Percentiles rank a stretch among this genome's conserved stretches.
Conservation (phyloP, 2,329 filamentous ascomycete species). For the Acrocalymma vagum region DNA sequence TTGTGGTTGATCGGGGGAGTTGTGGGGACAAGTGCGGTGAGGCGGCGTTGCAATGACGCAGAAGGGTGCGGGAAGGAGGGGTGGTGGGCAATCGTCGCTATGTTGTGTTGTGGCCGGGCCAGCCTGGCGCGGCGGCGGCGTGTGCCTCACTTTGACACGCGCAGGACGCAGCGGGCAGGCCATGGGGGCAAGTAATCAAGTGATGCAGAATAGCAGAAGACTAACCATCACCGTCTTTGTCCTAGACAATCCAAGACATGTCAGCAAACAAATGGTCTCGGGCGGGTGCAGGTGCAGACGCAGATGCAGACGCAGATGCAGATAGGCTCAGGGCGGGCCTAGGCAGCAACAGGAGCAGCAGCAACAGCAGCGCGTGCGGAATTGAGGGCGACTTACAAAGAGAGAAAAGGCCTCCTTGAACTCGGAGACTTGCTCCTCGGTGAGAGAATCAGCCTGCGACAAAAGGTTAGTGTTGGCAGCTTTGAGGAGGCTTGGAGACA, state of each 20-base stretch:
- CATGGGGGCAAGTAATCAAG: no score
- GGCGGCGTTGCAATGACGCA: slow-evolving; percentile 7
- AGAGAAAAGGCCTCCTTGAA: slow-evolving; percentile 99
- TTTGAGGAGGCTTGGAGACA: slow-evolving; percentile 22
- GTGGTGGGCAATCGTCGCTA: neutral
- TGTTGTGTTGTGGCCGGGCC: neutral
- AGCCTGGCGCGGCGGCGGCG: slow-evolving; percentile 1
- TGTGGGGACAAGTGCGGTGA: slow-evolving; percentile 12
- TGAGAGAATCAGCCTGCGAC: slow-evolving; percentile 90
- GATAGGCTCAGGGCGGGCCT: slow-evolving; percentile 16
- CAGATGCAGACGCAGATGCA: no score
- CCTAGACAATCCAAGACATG: slow-evolving; percentile 47
- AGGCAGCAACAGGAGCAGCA: slow-evolving; percentile 32
- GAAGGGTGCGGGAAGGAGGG: slow-evolving; percentile 1
- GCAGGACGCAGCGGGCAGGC: slow-evolving; percentile 2
- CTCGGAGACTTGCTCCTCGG: slow-evolving; percentile 99
- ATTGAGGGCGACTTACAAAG: slow-evolving; percentile 78
- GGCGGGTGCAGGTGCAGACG: no score
- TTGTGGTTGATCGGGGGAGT: slow-evolving; percentile 11
- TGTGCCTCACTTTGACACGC: neutral
- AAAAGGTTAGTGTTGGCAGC: slow-evolving; percentile 31
- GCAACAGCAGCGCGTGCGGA: slow-evolving; percentile 8
- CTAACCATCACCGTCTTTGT: slow-evolving; percentile 67
- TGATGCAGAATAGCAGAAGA: slow-evolving; percentile 18
- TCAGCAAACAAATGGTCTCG: slow-evolving; percentile 31